Base-by-base conservation (phyloP, 2,329 filamentous ascomycete species). In the Polychaeton citri region DNA sequence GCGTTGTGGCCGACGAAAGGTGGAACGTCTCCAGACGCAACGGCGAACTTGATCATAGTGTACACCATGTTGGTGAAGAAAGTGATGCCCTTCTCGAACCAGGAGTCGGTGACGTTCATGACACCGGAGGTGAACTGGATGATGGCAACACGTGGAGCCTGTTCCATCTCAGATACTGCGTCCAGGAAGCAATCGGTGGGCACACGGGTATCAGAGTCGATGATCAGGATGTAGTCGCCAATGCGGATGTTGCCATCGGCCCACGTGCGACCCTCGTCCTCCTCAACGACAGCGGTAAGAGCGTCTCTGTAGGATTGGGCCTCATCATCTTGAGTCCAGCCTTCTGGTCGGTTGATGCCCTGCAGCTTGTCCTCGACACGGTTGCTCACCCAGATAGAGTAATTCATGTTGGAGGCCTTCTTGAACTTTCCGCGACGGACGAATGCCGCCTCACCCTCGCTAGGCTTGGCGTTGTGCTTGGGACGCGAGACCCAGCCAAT, bases 201-300 rank as follows among this genome's bases (percentile, higher is more conserved):
- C 2, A 85, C 80, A 58, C 80, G 79, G 19, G 81, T 86, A 57
- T 86, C 81, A 2, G 80, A 85, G 61, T 85, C 80, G 51, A 85
- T 81, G 40, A 87, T 63, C 20, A 82, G 64, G 40, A 87, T 83
- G 57, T 86, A 87, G 59, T 92, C 84, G 38, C 85, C 85, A 16
- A 92, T 66, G 35, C 84, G 81, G 47, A 93, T 79, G 57, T 90
- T 86, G 42, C 84, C 85, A 52, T 85, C 82, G 13, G 83, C 83
- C 80, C 79, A 82, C 19, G 80, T 80, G 19, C 78, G 73, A 13
- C 76, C 75, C 38, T 81, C 68, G 33, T 77, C 55, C 31, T 60
- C 73, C 32, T 76, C 69, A 24, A 87, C 66, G 13, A 79, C 72
- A 40, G 79, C 71, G 45, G 74, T 70, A 30, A 87, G 67, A 16